These are phyloP conservation scores for Globisporangium nodosum DNA, from an alignment of 352 stramenopile species.

Conservation along the genomic window DNA sequence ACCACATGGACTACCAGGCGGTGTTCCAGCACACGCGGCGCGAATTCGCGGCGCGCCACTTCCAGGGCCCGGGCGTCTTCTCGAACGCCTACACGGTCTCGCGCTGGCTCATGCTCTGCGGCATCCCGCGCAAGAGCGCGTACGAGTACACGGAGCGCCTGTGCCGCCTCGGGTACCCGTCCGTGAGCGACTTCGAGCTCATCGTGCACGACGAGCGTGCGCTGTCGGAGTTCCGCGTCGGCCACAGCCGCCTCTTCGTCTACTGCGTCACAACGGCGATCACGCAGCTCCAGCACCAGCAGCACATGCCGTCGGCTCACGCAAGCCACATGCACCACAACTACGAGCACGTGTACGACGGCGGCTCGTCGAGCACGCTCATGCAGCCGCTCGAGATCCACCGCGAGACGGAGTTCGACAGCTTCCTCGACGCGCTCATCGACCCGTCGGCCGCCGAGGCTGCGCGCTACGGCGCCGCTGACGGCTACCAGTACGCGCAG, in stretches of 20 bases:
- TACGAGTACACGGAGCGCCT: conserved; percentile 57
- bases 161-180: conserved; percentile 50
- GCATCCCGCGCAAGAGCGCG: conserved; percentile 34
- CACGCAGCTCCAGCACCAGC: conserved; percentile 8
- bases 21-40: conserved; percentile 40
- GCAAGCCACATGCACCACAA: conserved; percentile 6
- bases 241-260: conserved; percentile 38
- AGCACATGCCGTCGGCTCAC: background rate
- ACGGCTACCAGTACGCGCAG: conserved; percentile 8
- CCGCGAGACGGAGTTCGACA: conserved; percentile 51
- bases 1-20: conserved; percentile 31
- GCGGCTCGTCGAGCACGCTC: conserved; percentile 29
- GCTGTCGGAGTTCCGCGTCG: conserved; percentile 33
- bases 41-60: conserved; percentile 36
- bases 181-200: conserved; percentile 50
- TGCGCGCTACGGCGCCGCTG: conserved; percentile 3
- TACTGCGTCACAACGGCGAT: conserved; percentile 33
- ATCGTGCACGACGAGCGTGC: conserved; percentile 48
- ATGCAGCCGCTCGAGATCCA: conserved; percentile 49
- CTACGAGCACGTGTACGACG: conserved; percentile 23
- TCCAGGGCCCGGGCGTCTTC: conserved; percentile 30
- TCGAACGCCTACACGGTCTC: conserved; percentile 43
- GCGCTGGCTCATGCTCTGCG: conserved; percentile 52
- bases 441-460: conserved; percentile 17
- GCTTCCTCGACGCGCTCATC: conserved; percentile 53